These are phyloP conservation scores for Boletus edulis DNA, from an alignment of 768 basidiomycete genomes.

Conservation along the genomic window DNA sequence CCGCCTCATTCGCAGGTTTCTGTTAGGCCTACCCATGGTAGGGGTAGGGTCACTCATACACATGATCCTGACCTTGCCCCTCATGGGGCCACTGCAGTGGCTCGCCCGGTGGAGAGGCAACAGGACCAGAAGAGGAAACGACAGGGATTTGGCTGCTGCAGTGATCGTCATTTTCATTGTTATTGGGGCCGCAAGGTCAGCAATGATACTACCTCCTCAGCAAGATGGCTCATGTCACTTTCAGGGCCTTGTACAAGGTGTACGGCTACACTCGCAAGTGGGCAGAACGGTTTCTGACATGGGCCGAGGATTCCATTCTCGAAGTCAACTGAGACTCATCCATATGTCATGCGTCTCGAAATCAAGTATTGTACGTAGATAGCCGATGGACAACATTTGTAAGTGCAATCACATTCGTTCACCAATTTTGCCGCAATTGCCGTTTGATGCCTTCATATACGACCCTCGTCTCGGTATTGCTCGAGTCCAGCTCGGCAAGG, in stretches of 20 bases:
- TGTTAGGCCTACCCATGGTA: slow-evolving; percentile 74
- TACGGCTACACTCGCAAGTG: slow-evolving; percentile 60
- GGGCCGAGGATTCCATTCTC: slow-evolving; percentile 78
- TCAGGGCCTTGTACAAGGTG: slow-evolving; percentile 68
- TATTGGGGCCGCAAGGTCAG: slow-evolving; percentile 62
- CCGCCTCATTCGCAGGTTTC: slow-evolving; percentile 64
- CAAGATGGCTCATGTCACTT: slow-evolving; percentile 10
- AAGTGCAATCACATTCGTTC: slow-evolving; percentile 19
- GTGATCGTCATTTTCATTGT: slow-evolving; percentile 60
- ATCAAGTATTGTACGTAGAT: slow-evolving; percentile 14
- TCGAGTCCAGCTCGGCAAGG: slow-evolving; percentile 62
- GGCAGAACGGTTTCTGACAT: slow-evolving; percentile 58
- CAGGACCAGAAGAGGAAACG: slow-evolving; percentile 48
- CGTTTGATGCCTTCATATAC: slow-evolving; percentile 71
- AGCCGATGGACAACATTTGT: slow-evolving; percentile 1
- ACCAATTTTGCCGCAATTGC: slow-evolving; percentile 72
- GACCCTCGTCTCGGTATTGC: slow-evolving; percentile 57
- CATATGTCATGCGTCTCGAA: slow-evolving; percentile 6
- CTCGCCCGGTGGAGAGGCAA: slow-evolving; percentile 63
- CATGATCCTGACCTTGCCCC: slow-evolving; percentile 61
- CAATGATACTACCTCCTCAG: background rate
- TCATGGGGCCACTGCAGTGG: slow-evolving; percentile 69
- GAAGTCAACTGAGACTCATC: slow-evolving; percentile 54
- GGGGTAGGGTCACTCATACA: slow-evolving; percentile 76
- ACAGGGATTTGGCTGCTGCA: slow-evolving; percentile 63